Evolutionary conservation across 768 basidiomycete genomes (phyloP).

Genomic region (Russula sp.): DNA sequence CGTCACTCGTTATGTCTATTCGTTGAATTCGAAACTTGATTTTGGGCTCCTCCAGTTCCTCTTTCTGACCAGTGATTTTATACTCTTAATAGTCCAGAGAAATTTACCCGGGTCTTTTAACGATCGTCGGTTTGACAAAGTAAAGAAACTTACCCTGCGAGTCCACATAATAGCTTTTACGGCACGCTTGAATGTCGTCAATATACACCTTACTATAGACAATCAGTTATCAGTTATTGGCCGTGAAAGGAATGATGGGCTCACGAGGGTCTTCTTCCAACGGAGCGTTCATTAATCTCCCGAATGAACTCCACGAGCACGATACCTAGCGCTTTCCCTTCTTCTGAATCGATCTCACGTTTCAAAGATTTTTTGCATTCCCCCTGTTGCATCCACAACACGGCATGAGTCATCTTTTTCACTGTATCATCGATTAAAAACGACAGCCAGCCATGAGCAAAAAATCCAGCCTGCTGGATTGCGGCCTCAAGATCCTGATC

Average conservation of each 20-base stretch:
- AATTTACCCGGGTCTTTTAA: too few species aligned
- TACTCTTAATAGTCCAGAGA: background rate
- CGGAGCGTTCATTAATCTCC: background rate
- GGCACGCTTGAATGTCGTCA: background rate
- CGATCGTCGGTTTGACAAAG: background rate
- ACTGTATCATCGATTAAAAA: background rate
- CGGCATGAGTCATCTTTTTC: background rate
- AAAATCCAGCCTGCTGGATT: background rate
- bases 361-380: background rate
- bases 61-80: background rate
- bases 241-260: background rate
- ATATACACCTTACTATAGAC: background rate
- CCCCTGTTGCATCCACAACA: constrained; percentile 7
- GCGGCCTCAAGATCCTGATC: background rate
- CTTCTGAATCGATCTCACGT: background rate
- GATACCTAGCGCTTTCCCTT: background rate
- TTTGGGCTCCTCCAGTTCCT: background rate
- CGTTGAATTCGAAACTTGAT: background rate
- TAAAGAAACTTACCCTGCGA: background rate
- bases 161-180: background rate
- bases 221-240: background rate
- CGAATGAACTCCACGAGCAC: background rate
- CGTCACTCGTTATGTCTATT: constrained; percentile 3
- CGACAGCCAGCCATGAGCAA: constrained; percentile 3
- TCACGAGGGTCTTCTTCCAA: background rate